These are phyloP conservation scores for Aurantiochytrium sp. DNA, from an alignment of 108 stramenopile genomes.

Conservation along the genomic window DNA sequence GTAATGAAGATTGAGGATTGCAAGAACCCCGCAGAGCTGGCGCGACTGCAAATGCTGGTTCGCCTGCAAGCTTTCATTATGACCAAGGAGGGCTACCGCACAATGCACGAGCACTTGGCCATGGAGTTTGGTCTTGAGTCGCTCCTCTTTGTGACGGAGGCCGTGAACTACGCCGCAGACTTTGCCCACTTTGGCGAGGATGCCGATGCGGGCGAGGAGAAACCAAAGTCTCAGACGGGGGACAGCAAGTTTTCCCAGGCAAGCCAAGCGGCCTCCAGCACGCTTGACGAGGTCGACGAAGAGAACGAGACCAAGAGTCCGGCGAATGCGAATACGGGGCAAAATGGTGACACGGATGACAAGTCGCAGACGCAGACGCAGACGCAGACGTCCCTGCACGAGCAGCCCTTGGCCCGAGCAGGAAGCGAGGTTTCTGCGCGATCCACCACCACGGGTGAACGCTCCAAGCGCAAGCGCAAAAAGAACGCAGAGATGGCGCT, in stretches of 20 bases:
- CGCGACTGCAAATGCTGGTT: background rate
- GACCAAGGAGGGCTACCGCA: background rate
- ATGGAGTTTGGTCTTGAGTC: conserved; percentile 1
- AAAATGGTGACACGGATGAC: background rate
- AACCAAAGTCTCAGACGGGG: background rate
- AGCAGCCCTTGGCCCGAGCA: background rate
- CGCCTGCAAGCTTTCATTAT: background rate
- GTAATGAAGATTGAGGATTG: background rate
- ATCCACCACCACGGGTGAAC: background rate
- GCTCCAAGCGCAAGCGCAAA: background rate
- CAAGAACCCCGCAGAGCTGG: background rate
- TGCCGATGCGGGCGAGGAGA: background rate
- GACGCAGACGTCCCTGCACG: background rate
- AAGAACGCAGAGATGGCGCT: background rate
- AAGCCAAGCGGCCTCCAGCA: background rate
- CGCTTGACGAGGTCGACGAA: background rate
- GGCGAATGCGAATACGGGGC: background rate
- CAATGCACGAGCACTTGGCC: background rate
- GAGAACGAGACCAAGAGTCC: background rate
- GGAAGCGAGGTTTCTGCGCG: background rate
- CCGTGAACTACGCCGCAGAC: background rate
- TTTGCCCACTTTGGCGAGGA: background rate
- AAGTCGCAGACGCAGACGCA: background rate
- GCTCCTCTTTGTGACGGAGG: background rate
- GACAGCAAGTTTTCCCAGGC: background rate